Conservation (phyloP, 352 stramenopile species). For the Globisporangium sylvaticum region DNA sequence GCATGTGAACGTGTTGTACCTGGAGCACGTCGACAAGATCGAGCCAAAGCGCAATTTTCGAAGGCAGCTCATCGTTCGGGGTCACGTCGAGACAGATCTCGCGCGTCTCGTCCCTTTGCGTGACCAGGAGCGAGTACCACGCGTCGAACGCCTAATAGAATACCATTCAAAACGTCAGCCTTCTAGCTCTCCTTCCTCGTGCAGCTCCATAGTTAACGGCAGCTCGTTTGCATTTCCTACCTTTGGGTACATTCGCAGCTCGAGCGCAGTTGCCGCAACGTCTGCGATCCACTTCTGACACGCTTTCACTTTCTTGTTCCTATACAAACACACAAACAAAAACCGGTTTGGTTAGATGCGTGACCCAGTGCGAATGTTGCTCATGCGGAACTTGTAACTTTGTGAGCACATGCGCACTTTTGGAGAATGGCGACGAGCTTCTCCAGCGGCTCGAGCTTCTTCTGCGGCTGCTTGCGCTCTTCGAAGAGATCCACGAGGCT, state of each 20-base stretch:
- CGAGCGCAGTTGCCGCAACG: slow-evolving; percentile 45
- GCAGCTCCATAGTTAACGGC: not conserved
- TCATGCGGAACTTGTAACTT: not conserved
- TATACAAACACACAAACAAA: slow-evolving; percentile 17
- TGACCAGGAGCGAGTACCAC: slow-evolving; percentile 67
- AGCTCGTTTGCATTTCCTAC: slow-evolving; percentile 8
- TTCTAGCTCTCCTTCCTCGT: not conserved
- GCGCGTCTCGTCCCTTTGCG: slow-evolving; percentile 15
- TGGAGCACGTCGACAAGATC: slow-evolving; percentile 71
- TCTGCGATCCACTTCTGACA: slow-evolving; percentile 81
- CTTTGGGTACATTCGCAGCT: slow-evolving; percentile 52
- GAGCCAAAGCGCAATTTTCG: slow-evolving; percentile 64
- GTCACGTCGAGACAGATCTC: slow-evolving; percentile 44
- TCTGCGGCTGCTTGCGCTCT: slow-evolving; percentile 36
- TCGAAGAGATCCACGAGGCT: slow-evolving; percentile 78
- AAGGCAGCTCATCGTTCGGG: slow-evolving; percentile 64
- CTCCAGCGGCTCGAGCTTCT: slow-evolving; percentile 65
- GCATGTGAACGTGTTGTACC: slow-evolving; percentile 24
- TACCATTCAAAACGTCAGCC: not conserved
- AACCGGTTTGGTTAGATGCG: not conserved
- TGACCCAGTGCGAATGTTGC: not conserved
- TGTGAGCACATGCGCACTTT: slow-evolving; percentile 24
- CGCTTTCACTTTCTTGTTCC: slow-evolving; percentile 67
- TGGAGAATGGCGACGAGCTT: slow-evolving; percentile 73
- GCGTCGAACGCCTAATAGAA: slow-evolving; percentile 59